Evolutionary conservation across 202 grass and related monocot genomes (phyloP).

Genomic region (Carex arenaria): DNA sequence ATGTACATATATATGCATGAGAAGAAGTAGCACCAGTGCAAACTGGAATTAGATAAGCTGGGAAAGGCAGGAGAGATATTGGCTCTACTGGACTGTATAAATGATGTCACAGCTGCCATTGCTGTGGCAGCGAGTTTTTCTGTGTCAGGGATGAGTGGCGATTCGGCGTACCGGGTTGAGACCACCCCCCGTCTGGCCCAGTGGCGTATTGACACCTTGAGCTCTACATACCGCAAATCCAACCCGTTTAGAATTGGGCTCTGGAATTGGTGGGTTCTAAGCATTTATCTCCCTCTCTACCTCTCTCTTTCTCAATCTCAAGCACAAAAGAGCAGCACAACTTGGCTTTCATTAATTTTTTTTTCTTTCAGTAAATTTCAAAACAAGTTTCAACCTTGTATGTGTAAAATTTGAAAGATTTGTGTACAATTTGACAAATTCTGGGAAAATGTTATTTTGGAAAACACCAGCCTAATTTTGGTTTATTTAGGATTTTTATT

Average conservation of each 20-base stretch:
- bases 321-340: not conserved
- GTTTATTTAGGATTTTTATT: not conserved
- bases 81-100: constrained; percentile 88
- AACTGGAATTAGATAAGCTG: constrained; percentile 44
- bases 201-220: constrained; percentile 77
- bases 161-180: constrained; percentile 53
- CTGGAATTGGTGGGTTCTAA: constrained; percentile 72
- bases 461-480: not conserved
- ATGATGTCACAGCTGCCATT: constrained; percentile 87
- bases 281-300: not conserved
- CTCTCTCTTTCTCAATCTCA: not conserved
- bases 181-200: constrained; percentile 80
- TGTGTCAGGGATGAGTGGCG: constrained; percentile 57
- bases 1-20: constrained; percentile 45
- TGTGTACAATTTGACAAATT: not conserved
- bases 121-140: constrained; percentile 36
- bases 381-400: not conserved
- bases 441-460: not conserved
- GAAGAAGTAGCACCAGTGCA: constrained; percentile 31
- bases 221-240: constrained; percentile 84
- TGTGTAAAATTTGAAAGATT: not conserved
- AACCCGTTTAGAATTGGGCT: constrained; percentile 86
- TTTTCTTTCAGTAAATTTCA: not conserved
- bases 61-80: constrained; percentile 70
- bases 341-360: not conserved